phyloP scores from a whole-genome alignment of 805 yeast genomes.

The Hanseniaspora thailandica region DNA sequence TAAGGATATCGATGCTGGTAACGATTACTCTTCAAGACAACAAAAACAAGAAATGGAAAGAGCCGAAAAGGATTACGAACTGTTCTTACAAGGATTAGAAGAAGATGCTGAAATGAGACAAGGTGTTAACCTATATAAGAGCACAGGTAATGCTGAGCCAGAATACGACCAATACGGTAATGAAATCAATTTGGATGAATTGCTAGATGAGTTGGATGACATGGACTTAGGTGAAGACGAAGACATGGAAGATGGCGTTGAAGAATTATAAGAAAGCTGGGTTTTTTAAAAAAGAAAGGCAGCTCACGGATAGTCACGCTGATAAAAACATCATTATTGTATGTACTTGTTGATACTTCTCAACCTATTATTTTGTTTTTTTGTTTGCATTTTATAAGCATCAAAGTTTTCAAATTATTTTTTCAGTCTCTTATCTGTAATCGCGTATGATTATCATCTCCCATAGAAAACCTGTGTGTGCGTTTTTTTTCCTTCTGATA shows the following conservation, averaged over 20 bases:
- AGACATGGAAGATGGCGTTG: constrained; percentile 5
- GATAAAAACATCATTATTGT: background rate
- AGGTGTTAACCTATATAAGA: constrained; percentile 78
- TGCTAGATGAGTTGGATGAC: constrained; percentile 87
- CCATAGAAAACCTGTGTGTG: no score
- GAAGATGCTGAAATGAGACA: constrained; percentile 92
- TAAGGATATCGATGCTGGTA: constrained; percentile 70
- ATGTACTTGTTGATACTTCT: background rate
- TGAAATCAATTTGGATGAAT: constrained; percentile 76
- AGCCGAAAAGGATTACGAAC: constrained; percentile 89
- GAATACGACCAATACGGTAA: constrained; percentile 77
- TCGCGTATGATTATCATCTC: no score
- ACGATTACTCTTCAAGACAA: constrained; percentile 47
- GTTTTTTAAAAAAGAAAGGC: no score
- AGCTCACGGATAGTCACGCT: background rate
- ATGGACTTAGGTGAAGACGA: constrained; percentile 62
- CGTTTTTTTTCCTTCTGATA: no score
- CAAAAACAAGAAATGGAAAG: constrained; percentile 81
- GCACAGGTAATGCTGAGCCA: constrained; percentile 35
- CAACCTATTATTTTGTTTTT: background rate
- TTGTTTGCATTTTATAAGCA: background rate
- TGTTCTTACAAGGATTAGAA: constrained; percentile 92
- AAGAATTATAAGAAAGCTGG: background rate
- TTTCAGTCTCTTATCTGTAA: no score
- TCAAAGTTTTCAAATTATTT: no score